phyloP scores from a whole-genome alignment of 2,329 filamentous ascomycete genomes.

The Aspergillus brunneoviolaceus region DNA sequence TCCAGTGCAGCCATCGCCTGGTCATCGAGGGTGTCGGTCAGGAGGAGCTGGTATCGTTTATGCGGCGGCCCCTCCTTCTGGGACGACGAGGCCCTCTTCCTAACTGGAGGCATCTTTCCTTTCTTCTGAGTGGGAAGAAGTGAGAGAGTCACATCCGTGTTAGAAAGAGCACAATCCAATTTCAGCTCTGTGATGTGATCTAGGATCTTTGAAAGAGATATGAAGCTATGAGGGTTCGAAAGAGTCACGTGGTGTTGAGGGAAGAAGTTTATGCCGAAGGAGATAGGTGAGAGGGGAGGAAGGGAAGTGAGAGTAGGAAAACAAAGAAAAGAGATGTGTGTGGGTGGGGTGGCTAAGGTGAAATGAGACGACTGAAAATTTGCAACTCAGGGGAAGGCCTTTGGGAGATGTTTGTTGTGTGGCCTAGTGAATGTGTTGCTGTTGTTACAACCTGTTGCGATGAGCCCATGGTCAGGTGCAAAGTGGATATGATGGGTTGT shows the following conservation, averaged over 20 bases:
- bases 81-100: background rate
- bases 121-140: background rate
- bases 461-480: background rate
- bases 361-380: background rate
- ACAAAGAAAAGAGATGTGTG: background rate
- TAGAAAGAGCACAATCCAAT: background rate
- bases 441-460: background rate
- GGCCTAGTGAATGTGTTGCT: background rate
- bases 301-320: background rate
- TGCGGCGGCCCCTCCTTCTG: background rate
- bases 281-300: background rate
- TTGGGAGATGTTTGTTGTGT: background rate
- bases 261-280: constrained; percentile 1
- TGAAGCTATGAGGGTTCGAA: constrained; percentile 7
- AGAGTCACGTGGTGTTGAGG: constrained; percentile 15
- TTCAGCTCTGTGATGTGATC: background rate
- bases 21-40: background rate
- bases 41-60: background rate
- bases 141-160: background rate
- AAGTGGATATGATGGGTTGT: background rate
- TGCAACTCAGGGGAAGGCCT: background rate
- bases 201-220: background rate
- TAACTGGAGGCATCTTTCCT: constrained; percentile 2
- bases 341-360: background rate
- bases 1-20: background rate